A percentile compares a stretch with the other conserved stretches of the same genome.
Conservation (phyloP, 164 flowering plant species). For the Tetracentron sinense region DNA sequence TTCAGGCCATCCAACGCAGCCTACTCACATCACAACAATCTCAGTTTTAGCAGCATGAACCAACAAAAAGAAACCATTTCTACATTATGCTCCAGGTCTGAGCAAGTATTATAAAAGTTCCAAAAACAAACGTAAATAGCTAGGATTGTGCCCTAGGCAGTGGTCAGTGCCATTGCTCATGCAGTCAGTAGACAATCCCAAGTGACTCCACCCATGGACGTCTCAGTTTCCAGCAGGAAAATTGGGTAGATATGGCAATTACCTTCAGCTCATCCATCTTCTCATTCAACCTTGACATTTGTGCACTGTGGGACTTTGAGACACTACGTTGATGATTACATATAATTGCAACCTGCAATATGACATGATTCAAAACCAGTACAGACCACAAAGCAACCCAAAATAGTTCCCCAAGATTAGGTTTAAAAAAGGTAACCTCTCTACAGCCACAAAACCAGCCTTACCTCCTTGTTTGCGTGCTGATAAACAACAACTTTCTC, state of each 20-base stretch:
- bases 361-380: conserved; percentile 1
- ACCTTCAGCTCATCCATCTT: conserved; percentile 83
- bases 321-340: conserved; percentile 96
- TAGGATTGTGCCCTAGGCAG: not conserved
- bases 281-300: conserved; percentile 65
- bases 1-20: conserved; percentile 50
- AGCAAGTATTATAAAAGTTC: not conserved
- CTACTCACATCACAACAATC: conserved; percentile 31
- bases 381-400: not conserved
- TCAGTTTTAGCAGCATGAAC: conserved; percentile 4
- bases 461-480: conserved; percentile 89
- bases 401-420: not conserved
- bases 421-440: not conserved
- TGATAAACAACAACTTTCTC: conserved; percentile 70
- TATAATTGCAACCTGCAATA: conserved; percentile 88
- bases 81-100: not conserved
- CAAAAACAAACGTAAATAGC: too few species aligned
- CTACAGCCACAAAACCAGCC: not conserved
- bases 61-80: not conserved
- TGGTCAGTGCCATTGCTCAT: too few species aligned
- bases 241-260: conserved; percentile 5
- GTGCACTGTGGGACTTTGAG: conserved; percentile 78
- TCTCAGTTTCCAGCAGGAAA: too few species aligned
- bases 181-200: too few species aligned
- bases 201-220: too few species aligned